Conservation (phyloP, 2,329 filamentous ascomycete species). For the Colletotrichum spinosum region DNA sequence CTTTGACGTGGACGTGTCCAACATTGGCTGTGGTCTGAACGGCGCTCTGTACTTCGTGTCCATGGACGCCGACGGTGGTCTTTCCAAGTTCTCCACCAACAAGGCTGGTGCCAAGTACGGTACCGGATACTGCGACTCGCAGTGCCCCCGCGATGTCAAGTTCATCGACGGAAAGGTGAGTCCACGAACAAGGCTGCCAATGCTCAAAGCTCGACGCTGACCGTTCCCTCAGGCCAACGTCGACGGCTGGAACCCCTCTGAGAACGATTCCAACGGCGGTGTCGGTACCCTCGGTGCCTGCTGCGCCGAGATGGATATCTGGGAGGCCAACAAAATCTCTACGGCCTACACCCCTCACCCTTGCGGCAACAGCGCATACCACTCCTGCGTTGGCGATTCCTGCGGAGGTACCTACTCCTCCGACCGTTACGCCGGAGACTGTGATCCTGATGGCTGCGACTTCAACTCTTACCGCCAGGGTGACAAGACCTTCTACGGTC, state of each 20-base stretch:
- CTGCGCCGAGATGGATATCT: constrained; percentile 74
- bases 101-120: constrained; percentile 69
- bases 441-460: constrained; percentile 78
- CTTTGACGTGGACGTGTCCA: constrained; percentile 78
- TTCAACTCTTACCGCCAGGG: constrained; percentile 78
- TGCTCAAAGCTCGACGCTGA: neutral
- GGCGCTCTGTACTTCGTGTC: constrained; percentile 76
- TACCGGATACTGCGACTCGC: constrained; percentile 66
- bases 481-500: constrained; percentile 71
- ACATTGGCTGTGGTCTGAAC: constrained; percentile 76
- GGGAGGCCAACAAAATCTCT: constrained; percentile 74
- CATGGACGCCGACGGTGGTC: constrained; percentile 69
- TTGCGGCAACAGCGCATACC: constrained; percentile 63
- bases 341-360: constrained; percentile 75
- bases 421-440: constrained; percentile 70
- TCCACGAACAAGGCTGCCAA: neutral
- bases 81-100: constrained; percentile 61
- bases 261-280: constrained; percentile 66
- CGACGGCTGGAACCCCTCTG: constrained; percentile 63
- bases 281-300: constrained; percentile 65
- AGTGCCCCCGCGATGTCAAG: constrained; percentile 67
- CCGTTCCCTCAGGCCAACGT: constrained; percentile 56
- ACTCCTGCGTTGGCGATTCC: constrained; percentile 60
- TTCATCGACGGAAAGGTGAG: constrained; percentile 65
- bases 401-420: constrained; percentile 66